phyloP scores from a whole-genome alignment of 2,329 filamentous ascomycete species.

The Diplocarpon mali region DNA sequence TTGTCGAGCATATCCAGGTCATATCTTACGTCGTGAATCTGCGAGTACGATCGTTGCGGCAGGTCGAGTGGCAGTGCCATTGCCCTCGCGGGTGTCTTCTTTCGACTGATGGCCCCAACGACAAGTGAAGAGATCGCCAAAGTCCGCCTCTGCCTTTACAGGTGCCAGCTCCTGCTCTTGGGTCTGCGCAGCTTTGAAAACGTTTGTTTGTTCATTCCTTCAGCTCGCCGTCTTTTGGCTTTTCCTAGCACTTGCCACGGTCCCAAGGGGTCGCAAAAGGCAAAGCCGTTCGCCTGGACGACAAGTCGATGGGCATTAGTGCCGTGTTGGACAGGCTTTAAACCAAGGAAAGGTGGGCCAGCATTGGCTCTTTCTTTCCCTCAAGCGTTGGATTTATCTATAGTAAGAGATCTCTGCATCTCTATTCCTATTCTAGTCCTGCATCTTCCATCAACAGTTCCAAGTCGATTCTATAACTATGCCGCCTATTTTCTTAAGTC shows the following conservation, averaged over 20 bases:
- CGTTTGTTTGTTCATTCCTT: no score
- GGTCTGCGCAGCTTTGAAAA: no score
- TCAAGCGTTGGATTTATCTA: neutral
- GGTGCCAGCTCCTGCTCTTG: no score
- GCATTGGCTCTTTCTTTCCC: neutral
- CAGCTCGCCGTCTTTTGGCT: conserved; percentile 1
- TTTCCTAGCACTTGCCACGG: conserved; percentile 1
- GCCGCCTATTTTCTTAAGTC: conserved; percentile 7
- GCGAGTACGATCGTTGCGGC: neutral
- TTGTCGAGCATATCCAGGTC: no score
- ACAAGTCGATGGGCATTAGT: conserved; percentile 11
- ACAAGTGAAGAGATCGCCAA: no score
- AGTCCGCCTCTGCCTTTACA: no score
- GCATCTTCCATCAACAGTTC: neutral
- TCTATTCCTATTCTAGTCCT: neutral
- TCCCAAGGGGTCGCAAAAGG: conserved; percentile 6
- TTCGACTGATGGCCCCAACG: no score
- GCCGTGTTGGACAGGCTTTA: conserved; percentile 3
- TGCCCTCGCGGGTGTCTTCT: no score
- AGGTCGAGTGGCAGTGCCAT: no score
- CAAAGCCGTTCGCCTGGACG: conserved; percentile 10
- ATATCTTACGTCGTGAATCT: neutral
- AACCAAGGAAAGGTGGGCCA: neutral
- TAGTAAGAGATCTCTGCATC: neutral
- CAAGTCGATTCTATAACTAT: conserved; percentile 3